Evolutionary conservation across 2,329 filamentous ascomycete species (phyloP), one percentile per base, ranked within the genome.

Genomic region (Phialemoniopsis sp.): DNA sequence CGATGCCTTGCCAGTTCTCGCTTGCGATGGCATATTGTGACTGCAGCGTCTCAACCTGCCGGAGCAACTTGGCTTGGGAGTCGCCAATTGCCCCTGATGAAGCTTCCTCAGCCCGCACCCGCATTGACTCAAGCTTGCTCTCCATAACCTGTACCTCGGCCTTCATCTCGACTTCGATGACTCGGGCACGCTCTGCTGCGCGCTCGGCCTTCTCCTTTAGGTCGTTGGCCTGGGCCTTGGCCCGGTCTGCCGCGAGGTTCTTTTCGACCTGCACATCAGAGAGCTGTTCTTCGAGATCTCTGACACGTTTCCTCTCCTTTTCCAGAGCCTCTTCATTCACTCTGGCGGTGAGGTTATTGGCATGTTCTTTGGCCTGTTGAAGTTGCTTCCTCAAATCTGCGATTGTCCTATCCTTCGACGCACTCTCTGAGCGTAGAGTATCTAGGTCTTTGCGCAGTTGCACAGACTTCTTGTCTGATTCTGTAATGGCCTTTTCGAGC

Each of bases 1-100:
- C 91, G 45, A 98, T 94, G 1, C 89, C 88, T 57, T 96, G 90
- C 93, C 94, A 98, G 53, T 98, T 98, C 55, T 95, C 89, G 50
- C 88, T 93, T 2, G 93, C 93, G 39, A 94, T 82, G 1, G 89
- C 82, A 62, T 98, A 95, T 59, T 98, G 94, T 7, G 87, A 93
- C 62, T 98, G 93, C 29, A 98, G 67, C 1, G 88, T 96, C 66
- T 98, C 93, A 39, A 98, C 86, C 62, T 98, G 94, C 31, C 93
- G 82, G 32, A 97, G 71, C 31, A 97, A 72, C 60, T 96, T 97
- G 32, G 87, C 87, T 53, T 95, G 89, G 1, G 86, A 80, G 55
- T 95, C 88, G 13, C 89, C 87, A 6, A 82, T 81, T 13, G 80
- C 80, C 13, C 87, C 86, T 3, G 89, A 91, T 2, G 89, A 89